Conservation (phyloP, 768 basidiomycete genomes). For the Dacryopinax spathularia region DNA sequence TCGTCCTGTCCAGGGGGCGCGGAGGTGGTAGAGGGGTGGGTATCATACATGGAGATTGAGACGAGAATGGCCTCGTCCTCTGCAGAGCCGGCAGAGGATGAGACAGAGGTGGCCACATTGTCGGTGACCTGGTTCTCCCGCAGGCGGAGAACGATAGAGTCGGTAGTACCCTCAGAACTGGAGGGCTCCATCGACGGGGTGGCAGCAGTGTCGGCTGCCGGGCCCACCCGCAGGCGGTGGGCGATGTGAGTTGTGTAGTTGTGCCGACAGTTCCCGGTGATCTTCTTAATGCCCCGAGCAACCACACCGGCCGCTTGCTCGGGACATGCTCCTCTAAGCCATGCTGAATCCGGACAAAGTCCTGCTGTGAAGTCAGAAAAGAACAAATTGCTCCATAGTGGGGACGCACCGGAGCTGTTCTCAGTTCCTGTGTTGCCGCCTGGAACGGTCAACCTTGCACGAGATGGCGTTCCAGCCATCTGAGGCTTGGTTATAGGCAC, state of each 20-base stretch:
- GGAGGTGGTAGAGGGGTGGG: background rate
- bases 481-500: background rate
- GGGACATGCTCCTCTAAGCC: no score
- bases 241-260: background rate
- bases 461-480: background rate
- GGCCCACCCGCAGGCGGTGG: background rate
- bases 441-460: no score
- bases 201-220: background rate
- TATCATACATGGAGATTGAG: background rate
- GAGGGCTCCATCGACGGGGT: background rate
- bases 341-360: no score
- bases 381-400: no score
- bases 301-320: background rate
- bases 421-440: no score
- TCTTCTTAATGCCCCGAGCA: background rate
- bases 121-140: no score
- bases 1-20: background rate
- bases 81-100: background rate
- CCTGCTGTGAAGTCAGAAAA: no score
- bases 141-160: background rate
- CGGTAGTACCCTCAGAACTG: background rate
- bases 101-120: no score
- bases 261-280: background rate
- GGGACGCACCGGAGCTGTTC: no score
- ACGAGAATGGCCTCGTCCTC: background rate